A percentile compares a stretch with the other conserved stretches of the same genome.
Conservation (phyloP, 192 early-diverging fungal genomes). For the Borealophlyctis nickersoniae region DNA sequence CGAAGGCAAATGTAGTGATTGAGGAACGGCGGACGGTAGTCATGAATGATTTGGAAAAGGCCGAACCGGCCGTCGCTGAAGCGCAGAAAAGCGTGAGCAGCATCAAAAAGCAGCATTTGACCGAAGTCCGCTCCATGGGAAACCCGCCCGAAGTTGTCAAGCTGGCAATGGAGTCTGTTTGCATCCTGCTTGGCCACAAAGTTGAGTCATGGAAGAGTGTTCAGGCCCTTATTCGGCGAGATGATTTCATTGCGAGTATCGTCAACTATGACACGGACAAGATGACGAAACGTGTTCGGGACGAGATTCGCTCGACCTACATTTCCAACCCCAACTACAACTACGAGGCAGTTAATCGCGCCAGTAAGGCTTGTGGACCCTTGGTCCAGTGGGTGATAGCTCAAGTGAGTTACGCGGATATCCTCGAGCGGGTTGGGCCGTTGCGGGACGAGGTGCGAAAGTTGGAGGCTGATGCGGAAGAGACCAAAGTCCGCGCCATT, state of each 20-base stretch:
- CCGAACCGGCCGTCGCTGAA: conserved; percentile 94
- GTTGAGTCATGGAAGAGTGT: conserved; percentile 89
- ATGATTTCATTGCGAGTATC: conserved; percentile 97
- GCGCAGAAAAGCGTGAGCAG: conserved; percentile 89
- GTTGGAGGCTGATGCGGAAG: conserved; percentile 74
- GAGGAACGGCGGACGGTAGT: conserved; percentile 77
- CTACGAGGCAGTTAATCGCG: conserved; percentile 95
- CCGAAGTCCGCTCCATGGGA: conserved; percentile 93
- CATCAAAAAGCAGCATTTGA: conserved; percentile 96
- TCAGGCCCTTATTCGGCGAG: conserved; percentile 83
- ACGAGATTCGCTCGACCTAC: conserved; percentile 76
- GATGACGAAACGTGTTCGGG: conserved; percentile 73
- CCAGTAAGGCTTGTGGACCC: conserved; percentile 97
- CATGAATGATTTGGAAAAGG: conserved; percentile 84
- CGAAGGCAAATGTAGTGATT: conserved; percentile 71
- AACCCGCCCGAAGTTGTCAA: conserved; percentile 97
- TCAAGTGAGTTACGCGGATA: conserved; percentile 89
- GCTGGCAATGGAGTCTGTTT: conserved; percentile 96
- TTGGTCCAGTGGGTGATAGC: conserved; percentile 97
- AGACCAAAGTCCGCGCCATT: conserved; percentile 65
- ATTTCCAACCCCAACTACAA: conserved; percentile 83
- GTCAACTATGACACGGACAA: conserved; percentile 94
- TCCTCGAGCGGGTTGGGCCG: conserved; percentile 92
- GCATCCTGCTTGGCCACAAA: conserved; percentile 84
- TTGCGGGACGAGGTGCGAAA: conserved; percentile 87